phyloP scores from a whole-genome alignment of 805 yeast genomes.

The Metschnikowia colocasiae region DNA sequence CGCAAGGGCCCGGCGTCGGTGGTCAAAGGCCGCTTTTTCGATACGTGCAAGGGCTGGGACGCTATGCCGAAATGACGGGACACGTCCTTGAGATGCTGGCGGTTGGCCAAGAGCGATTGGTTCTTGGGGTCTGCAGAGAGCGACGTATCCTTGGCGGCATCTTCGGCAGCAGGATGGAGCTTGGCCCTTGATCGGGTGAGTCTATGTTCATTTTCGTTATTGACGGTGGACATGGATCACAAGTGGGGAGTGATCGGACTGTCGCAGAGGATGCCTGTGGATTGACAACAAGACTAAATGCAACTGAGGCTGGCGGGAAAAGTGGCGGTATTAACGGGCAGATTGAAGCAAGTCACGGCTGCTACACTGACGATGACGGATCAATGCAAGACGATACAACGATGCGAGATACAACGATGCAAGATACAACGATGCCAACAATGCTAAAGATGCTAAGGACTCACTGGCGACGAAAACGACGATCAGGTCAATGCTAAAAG shows the following conservation, averaged over 20 bases:
- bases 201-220: conserved; percentile 41
- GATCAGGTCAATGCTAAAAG: background rate
- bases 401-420: no score
- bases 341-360: no score
- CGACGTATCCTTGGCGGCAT: background rate
- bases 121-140: background rate
- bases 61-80: conserved; percentile 33
- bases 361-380: no score
- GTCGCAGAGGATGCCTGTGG: no score
- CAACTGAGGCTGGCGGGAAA: no score
- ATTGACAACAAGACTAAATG: no score
- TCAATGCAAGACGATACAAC: no score
- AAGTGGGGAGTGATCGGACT: no score
- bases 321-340: no score
- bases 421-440: no score
- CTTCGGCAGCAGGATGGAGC: background rate
- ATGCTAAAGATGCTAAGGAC: no score
- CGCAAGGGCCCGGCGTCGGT: conserved; percentile 35
- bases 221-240: conserved; percentile 22
- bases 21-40: conserved; percentile 29
- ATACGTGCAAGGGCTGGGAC: conserved; percentile 5
- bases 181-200: conserved; percentile 27
- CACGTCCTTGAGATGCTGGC: conserved; percentile 34
- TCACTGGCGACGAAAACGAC: no score
- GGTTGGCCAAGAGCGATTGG: conserved; percentile 4